A percentile compares a stretch with the other conserved stretches of the same genome.
Evolutionary conservation across 495 filamentous ascomycete species (phyloP).

Genomic region (Cercophora sp.): DNA sequence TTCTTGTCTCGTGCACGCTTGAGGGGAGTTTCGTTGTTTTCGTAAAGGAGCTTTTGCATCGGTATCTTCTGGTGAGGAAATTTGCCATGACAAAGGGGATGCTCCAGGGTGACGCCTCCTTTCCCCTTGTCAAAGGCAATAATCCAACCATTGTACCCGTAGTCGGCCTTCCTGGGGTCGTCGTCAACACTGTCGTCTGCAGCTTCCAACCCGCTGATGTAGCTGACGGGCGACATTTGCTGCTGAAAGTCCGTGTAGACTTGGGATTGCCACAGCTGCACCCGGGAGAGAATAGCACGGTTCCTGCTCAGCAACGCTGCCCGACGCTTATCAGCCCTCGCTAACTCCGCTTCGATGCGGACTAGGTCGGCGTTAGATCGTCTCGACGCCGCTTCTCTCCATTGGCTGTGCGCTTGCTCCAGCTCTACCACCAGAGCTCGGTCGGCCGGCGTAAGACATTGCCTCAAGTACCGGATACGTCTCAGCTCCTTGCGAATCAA

Average conservation of each 20-base stretch:
- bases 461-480: constrained; percentile 21
- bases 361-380: constrained; percentile 15
- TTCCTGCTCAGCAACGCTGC: constrained; percentile 10
- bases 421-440: constrained; percentile 13
- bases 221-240: constrained; percentile 15
- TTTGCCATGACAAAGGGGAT: constrained; percentile 20
- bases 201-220: constrained; percentile 18
- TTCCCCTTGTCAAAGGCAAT: constrained; percentile 21
- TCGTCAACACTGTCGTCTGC: constrained; percentile 22
- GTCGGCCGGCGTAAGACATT: constrained; percentile 18
- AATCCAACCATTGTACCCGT: constrained; percentile 29
- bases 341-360: constrained; percentile 13
- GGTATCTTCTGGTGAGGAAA: constrained; percentile 30
- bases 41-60: constrained; percentile 22
- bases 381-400: constrained; percentile 13
- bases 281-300: constrained; percentile 18
- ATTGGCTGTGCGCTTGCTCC: constrained; percentile 16
- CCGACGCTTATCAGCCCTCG: constrained; percentile 7
- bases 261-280: constrained; percentile 20
- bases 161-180: constrained; percentile 19
- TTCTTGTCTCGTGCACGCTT: constrained; percentile 15
- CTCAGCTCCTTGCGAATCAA: constrained; percentile 24
- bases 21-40: constrained; percentile 17
- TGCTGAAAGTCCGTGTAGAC: constrained; percentile 10
- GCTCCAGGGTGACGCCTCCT: constrained; percentile 22